These are phyloP conservation scores for Penicillium paradoxum DNA, from an alignment of 495 filamentous ascomycete genomes.

Conservation along the genomic window DNA sequence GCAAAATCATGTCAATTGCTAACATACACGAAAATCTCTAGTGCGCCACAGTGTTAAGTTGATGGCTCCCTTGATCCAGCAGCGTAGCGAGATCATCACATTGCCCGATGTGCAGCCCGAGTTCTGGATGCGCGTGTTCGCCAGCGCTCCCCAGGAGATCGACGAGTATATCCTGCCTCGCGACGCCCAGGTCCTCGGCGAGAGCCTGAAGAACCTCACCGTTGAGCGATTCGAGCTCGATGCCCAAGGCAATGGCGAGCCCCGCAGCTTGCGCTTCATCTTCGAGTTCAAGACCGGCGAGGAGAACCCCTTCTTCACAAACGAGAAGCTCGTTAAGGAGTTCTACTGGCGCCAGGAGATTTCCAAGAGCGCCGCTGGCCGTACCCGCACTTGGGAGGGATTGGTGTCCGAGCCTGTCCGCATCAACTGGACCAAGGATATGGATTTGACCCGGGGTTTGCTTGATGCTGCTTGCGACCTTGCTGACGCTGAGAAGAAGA, in stretches of 20 bases:
- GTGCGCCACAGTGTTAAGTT: slow-evolving; percentile 32
- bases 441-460: slow-evolving; percentile 78
- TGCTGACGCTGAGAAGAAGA: slow-evolving; percentile 60
- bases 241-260: slow-evolving; percentile 47
- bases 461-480: slow-evolving; percentile 63
- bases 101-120: slow-evolving; percentile 54
- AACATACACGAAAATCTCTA: slow-evolving; percentile 9
- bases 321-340: slow-evolving; percentile 76
- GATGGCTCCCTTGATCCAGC: slow-evolving; percentile 60
- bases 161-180: slow-evolving; percentile 77
- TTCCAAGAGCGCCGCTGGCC: slow-evolving; percentile 30
- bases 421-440: slow-evolving; percentile 81
- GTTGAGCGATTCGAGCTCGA: slow-evolving; percentile 75
- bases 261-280: slow-evolving; percentile 43
- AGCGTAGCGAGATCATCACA: slow-evolving; percentile 61
- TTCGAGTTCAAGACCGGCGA: slow-evolving; percentile 42
- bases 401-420: slow-evolving; percentile 79
- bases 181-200: slow-evolving; percentile 64
- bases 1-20: too few relatives aligned
- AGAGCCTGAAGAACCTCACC: slow-evolving; percentile 54
- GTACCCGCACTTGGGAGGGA: slow-evolving; percentile 58
- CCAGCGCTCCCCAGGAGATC: slow-evolving; percentile 74
- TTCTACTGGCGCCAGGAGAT: slow-evolving; percentile 69
- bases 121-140: slow-evolving; percentile 87
- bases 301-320: slow-evolving; percentile 69